These are phyloP conservation scores for Diaporthe capsici DNA, from an alignment of 2,329 filamentous ascomycete genomes.

Conservation along the genomic window DNA sequence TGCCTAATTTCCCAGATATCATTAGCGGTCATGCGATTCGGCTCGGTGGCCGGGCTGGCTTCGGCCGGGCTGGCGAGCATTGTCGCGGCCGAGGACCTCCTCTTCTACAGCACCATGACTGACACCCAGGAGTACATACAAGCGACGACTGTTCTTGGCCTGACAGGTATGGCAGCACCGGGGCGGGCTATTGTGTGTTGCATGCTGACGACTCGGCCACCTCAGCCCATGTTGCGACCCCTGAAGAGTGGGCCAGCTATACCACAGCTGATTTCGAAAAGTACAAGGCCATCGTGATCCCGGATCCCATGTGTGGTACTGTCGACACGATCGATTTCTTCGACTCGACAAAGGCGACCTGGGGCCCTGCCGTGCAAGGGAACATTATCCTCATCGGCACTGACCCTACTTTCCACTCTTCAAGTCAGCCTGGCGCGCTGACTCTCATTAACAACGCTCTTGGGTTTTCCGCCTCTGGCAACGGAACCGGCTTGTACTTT, in stretches of 20 bases:
- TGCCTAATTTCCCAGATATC: neutral
- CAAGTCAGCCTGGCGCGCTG: conserved; percentile 49
- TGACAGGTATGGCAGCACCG: conserved; percentile 41
- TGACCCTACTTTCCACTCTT: conserved; percentile 53
- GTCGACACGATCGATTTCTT: conserved; percentile 53
- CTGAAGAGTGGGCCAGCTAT: conserved; percentile 54
- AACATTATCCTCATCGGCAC: conserved; percentile 60
- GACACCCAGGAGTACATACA: conserved; percentile 45
- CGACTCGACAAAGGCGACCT: conserved; percentile 54
- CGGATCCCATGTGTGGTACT: conserved; percentile 54
- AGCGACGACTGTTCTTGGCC: conserved; percentile 42
- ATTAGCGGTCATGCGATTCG: conserved; percentile 33
- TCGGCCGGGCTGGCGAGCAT: conserved; percentile 39
- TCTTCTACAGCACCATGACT: conserved; percentile 46
- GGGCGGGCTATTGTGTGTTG: neutral
- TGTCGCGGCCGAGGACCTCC: conserved; percentile 44
- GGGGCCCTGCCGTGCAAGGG: conserved; percentile 57
- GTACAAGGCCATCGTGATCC: conserved; percentile 61
- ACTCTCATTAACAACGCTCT: conserved; percentile 56
- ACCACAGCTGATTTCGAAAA: conserved; percentile 58
- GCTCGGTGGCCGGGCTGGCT: conserved; percentile 38
- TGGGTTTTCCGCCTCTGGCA: conserved; percentile 51
- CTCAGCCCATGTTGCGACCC: conserved; percentile 52
- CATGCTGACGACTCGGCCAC: conserved; percentile 16
- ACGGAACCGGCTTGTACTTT: conserved; percentile 56